Base-by-base conservation (phyloP, 139 green algal genomes). In the Yamagishiella unicocca region DNA sequence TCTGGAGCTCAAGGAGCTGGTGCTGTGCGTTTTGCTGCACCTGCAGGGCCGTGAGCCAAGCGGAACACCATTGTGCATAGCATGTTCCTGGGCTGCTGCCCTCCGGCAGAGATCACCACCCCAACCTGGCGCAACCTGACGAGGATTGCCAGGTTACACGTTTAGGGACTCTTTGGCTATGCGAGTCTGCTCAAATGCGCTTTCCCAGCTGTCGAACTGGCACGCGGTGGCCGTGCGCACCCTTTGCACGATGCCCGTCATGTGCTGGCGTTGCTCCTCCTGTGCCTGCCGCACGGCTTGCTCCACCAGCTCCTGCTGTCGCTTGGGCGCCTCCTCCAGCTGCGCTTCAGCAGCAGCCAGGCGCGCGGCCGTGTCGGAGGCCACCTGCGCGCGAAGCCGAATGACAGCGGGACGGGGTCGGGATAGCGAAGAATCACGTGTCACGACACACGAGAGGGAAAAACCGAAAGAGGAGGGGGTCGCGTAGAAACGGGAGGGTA, bases 1-100 rank as follows among this genome's bases (percentile, higher is more conserved):
- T 35, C 29, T 75, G 79, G 17, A 75, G 45, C 79, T 85, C 79
- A 29, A 75, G 40, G 27, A 85, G 42, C 42, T 85, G 79, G 40
- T 58, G 40, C 24, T 29, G 29, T 24, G 62, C 79, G 29, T 62
- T n/a, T 4, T 31, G 8, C 29, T 64, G 79, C 37, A 55, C 42
- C 79, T 85, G 42, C 55, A 35, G 72, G 5, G 43, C 17, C 25
- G 19, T n/a, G 54, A n/a, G 54, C n/a, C n/a, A n/a, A n/a, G n/a
- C n/a, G n/a, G n/a, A n/a, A n/a, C n/a, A n/a, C n/a, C n/a, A n/a
- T n/a, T n/a, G n/a, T n/a, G n/a, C n/a, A n/a, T n/a, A n/a, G n/a
- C n/a, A n/a, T n/a, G n/a, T n/a, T n/a, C n/a, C n/a, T n/a, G n/a
- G n/a, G n/a, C n/a, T n/a, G n/a, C n/a, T n/a, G n/a, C n/a, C n/a